A percentile compares a stretch with the other conserved stretches of the same genome.
These are phyloP conservation scores for Proliferodiscus dingleyae DNA, from an alignment of 2,329 filamentous ascomycete genomes.

Conservation along the genomic window DNA sequence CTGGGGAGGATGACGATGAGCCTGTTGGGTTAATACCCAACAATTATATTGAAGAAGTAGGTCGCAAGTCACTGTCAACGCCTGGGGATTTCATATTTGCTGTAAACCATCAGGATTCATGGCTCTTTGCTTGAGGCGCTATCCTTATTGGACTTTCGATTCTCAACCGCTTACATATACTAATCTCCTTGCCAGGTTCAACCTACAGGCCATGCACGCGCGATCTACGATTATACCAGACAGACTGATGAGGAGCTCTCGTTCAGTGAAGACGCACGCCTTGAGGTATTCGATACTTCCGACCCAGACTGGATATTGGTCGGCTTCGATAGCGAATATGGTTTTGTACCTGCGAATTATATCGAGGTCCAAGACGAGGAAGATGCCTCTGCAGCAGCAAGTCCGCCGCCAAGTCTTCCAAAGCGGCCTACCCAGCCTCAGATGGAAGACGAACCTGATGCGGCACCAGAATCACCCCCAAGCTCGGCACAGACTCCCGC, in stretches of 20 bases:
- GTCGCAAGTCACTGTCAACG: constrained; percentile 25
- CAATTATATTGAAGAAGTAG: constrained; percentile 92
- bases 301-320: constrained; percentile 97
- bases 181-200: constrained; percentile 47
- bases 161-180: constrained; percentile 5
- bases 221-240: constrained; percentile 96
- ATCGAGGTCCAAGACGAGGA: constrained; percentile 65
- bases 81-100: constrained; percentile 1
- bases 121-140: neutral
- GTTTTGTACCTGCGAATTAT: constrained; percentile 94
- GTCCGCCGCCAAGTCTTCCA: constrained; percentile 32
- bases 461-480: constrained; percentile 21
- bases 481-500: constrained; percentile 28
- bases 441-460: constrained; percentile 23
- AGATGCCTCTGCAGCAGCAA: constrained; percentile 23
- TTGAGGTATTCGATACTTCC: constrained; percentile 82
- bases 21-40: constrained; percentile 61
- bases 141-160: neutral
- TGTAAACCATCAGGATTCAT: neutral
- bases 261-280: constrained; percentile 79
- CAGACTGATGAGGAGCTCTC: constrained; percentile 98
- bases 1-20: constrained; percentile 34
- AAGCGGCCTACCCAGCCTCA: constrained; percentile 34
- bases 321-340: constrained; percentile 77
- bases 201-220: constrained; percentile 67